Conservation (phyloP, 805 yeast genomes). For the Wickerhamomyces bisporus region DNA sequence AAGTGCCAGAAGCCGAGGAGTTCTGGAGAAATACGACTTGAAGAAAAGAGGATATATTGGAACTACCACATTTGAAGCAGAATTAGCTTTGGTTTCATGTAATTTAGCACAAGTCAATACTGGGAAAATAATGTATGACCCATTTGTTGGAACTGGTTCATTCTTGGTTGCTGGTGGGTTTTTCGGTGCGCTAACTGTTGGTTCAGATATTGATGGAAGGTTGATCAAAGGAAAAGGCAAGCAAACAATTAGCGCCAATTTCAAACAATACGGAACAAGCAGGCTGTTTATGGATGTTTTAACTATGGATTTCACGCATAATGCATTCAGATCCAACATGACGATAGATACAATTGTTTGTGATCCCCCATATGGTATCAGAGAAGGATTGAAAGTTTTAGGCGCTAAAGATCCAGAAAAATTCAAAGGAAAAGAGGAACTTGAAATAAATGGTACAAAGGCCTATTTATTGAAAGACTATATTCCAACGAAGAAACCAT, state of each 20-base stretch:
- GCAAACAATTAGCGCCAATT: slow-evolving; percentile 58
- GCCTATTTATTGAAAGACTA: slow-evolving; percentile 78
- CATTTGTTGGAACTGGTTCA: slow-evolving; percentile 96
- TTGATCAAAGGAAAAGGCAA: slow-evolving; percentile 64
- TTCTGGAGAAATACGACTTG: slow-evolving; percentile 75
- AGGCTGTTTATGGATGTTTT: slow-evolving; percentile 63
- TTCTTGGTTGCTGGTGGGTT: slow-evolving; percentile 84
- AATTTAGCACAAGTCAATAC: slow-evolving; percentile 73
- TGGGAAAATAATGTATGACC: slow-evolving; percentile 77
- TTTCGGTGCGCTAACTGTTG: slow-evolving; percentile 74
- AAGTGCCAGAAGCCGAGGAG: slow-evolving; percentile 57
- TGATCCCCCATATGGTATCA: slow-evolving; percentile 97
- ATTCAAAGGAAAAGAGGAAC: slow-evolving; percentile 66
- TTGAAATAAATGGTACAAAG: slow-evolving; percentile 71
- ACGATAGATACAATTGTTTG: slow-evolving; percentile 78
- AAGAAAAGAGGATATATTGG: slow-evolving; percentile 85
- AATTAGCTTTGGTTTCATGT: slow-evolving; percentile 79
- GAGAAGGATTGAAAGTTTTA: slow-evolving; percentile 91
- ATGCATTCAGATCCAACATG: slow-evolving; percentile 62
- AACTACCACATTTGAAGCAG: slow-evolving; percentile 96
- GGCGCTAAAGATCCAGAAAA: slow-evolving; percentile 73
- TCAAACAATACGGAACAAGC: slow-evolving; percentile 63
- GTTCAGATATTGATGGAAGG: slow-evolving; percentile 89
- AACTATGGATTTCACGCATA: slow-evolving; percentile 94
- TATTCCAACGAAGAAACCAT: slow-evolving; percentile 90